Evolutionary conservation across 257 asterid species (phyloP), one percentile per base, ranked within the genome.

Genomic region (Solanum rostratum): DNA sequence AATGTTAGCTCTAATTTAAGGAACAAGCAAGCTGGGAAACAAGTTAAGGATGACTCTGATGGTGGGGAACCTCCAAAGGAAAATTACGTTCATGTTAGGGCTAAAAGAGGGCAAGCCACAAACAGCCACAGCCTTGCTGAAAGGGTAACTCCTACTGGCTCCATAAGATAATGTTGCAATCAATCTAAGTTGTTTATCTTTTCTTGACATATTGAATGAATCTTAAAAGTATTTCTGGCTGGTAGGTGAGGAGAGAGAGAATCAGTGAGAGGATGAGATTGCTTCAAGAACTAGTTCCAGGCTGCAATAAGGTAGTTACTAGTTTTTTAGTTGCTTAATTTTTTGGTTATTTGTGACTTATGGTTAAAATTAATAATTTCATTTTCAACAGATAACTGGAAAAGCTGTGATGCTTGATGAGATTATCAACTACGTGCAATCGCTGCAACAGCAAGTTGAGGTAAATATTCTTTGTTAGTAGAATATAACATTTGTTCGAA

Each of bases 401-500:
- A 96, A 96, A 90, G 99, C 99, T 12, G 93, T 96, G 92, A 95
- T 96, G 97, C 98, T 95, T 49, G 99, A 96, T 90, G 99, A 96
- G 92, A 96, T 96, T 76, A 96, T 96, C 90, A 96, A 96, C 90
- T 96, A 96, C 74, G 98, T 96, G 74, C 98, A 96, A 86, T 96
- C 97, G 18, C 95, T 96, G 82, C 98, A 96, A 82, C 98, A 95
- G 81, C 98, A 96, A 79, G 99, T 96, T 53, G 98, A 96, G 99
- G 99, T 96, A 92, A 73, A 82, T 41, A 66, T 66, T 45, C 66
- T 10, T 50, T 22, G 45, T 22, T 29, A 37, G 50, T 37, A 37
- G 10, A 68, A 18, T 37, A 9, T 50, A 16, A 46, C 46, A 4
- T 12, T 50, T 43, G 46, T 19, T 78, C 82, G 5, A 27, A 16